Evolutionary conservation across 1,284 basidiomycete genomes (phyloP).

Genomic region (Fomitopsis betulina): DNA sequence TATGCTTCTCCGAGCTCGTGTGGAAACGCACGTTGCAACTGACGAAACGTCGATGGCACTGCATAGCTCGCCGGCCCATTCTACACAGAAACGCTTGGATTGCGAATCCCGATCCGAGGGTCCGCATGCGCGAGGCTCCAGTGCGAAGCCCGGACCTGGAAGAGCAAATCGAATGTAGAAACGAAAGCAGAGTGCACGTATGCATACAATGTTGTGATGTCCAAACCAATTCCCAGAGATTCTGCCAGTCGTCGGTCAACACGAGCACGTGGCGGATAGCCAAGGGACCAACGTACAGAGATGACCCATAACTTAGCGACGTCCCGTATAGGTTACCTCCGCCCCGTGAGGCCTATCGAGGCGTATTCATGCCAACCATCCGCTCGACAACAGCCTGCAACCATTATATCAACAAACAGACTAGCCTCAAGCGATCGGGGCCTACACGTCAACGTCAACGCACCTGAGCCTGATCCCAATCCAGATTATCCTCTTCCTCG

Average conservation of each 20-base stretch:
- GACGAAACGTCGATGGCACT: background rate
- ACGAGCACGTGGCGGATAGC: background rate
- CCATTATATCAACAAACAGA: background rate
- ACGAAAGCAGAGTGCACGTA: background rate
- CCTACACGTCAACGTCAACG: slow-evolving; percentile 9
- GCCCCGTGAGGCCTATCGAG: background rate
- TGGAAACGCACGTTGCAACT: background rate
- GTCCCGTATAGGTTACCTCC: background rate
- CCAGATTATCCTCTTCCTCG: slow-evolving; percentile 33
- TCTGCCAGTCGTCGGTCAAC: background rate
- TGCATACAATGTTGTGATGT: too few relatives aligned
- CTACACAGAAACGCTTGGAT: background rate
- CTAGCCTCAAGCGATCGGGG: background rate
- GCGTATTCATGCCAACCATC: slow-evolving; percentile 54
- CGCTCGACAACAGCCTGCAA: slow-evolving; percentile 53
- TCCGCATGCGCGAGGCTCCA: background rate
- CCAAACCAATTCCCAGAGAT: background rate
- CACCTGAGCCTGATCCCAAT: slow-evolving; percentile 68
- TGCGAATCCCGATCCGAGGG: background rate
- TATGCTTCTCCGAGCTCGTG: background rate
- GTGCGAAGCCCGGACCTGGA: too few relatives aligned
- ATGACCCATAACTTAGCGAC: background rate
- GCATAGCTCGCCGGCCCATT: background rate
- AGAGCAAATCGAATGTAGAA: background rate
- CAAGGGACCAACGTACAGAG: background rate